Conservation (phyloP, 2,329 filamentous ascomycete genomes). For the Ophiocordyceps sinensis region DNA sequence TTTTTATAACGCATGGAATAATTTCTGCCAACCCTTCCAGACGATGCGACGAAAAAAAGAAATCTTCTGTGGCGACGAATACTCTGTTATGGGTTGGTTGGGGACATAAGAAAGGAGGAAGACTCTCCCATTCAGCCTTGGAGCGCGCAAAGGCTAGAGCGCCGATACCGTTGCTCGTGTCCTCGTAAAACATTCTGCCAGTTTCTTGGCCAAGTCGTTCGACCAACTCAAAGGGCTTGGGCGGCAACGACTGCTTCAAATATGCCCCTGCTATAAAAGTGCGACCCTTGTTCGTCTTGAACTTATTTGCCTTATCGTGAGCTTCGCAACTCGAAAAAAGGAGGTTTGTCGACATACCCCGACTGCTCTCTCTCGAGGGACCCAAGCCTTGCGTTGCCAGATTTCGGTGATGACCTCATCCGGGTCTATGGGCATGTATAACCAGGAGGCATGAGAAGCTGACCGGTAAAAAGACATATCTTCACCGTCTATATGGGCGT, state of each 20-base stretch:
- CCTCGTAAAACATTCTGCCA: conserved; percentile 2
- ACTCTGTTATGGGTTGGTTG: conserved; percentile 2
- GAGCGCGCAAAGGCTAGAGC: conserved; percentile 1
- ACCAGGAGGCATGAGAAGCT: background rate
- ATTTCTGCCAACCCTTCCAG: conserved; percentile 1
- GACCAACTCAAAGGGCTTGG: background rate
- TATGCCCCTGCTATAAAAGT: conserved; percentile 2
- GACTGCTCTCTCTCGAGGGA: background rate
- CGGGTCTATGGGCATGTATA: background rate
- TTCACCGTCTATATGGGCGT: conserved; percentile 1
- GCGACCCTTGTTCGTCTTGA: conserved; percentile 3
- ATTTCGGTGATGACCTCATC: conserved; percentile 1
- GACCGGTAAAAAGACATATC: background rate
- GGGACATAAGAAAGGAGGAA: background rate
- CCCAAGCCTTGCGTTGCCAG: conserved; percentile 1
- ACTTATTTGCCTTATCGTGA: background rate
- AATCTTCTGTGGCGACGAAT: conserved; percentile 2
- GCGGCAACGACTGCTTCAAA: background rate
- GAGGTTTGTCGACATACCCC: background rate
- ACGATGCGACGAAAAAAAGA: conserved; percentile 3
- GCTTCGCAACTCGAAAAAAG: background rate
- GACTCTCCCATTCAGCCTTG: background rate
- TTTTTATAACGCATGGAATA: background rate
- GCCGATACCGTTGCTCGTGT: conserved; percentile 1
- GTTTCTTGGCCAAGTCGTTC: background rate